A percentile compares a stretch with the other conserved stretches of the same genome.
phyloP scores from a whole-genome alignment of 495 filamentous ascomycete species.

The Cetradonia linearis region DNA sequence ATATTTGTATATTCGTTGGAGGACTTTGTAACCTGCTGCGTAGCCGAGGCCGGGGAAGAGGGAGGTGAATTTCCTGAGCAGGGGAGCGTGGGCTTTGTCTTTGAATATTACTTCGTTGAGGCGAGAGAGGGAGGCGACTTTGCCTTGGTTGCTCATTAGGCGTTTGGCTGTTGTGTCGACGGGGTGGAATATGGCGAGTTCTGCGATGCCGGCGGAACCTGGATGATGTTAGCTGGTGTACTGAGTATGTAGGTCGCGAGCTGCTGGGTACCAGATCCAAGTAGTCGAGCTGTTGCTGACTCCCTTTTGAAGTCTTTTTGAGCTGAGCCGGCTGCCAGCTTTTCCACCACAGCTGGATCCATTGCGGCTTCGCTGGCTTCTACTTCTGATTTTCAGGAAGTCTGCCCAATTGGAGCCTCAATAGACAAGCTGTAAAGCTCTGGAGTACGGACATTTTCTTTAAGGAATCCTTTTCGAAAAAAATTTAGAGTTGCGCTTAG shows the following conservation, averaged over 20 bases:
- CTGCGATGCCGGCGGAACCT: conserved; percentile 93
- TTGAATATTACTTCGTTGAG: conserved; percentile 91
- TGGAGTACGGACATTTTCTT: not conserved
- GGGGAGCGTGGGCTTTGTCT: conserved; percentile 64
- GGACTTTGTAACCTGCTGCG: conserved; percentile 94
- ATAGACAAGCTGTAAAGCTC: not conserved
- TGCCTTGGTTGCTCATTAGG: conserved; percentile 94
- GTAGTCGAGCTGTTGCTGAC: conserved; percentile 72
- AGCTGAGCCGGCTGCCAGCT: conserved; percentile 37
- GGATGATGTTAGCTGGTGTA: conserved; percentile 15
- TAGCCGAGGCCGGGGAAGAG: conserved; percentile 96
- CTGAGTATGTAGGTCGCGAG: not conserved
- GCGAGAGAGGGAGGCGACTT: conserved; percentile 47
- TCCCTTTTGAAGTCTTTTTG: conserved; percentile 72
- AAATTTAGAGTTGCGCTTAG: conserved; percentile 8
- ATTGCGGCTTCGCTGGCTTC: conserved; percentile 26
- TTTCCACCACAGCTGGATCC: conserved; percentile 41
- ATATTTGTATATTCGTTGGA: conserved; percentile 98
- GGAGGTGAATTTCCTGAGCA: conserved; percentile 75
- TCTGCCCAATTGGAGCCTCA: not conserved
- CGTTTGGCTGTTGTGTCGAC: conserved; percentile 98
- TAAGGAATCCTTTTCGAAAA: not conserved
- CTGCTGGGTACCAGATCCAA: conserved; percentile 72
- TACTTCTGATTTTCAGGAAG: not conserved
- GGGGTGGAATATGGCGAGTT: conserved; percentile 93